phyloP scores from a whole-genome alignment of 768 basidiomycete species.

The Lentinula sp. region DNA sequence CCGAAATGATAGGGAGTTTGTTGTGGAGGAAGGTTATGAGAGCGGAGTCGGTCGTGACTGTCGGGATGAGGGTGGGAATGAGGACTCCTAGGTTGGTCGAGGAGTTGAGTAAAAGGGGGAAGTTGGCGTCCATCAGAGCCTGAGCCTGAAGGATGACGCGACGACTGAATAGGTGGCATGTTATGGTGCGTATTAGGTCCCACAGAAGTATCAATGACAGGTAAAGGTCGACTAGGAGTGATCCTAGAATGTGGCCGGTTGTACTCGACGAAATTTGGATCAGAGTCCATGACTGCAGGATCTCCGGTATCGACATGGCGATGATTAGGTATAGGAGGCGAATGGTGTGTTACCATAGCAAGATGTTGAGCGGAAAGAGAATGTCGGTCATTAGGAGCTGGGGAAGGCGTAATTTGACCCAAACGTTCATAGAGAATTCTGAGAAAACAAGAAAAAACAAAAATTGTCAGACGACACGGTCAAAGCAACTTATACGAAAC shows the following conservation, averaged over 20 bases:
- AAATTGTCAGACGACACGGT: neutral
- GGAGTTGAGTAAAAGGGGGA: constrained; percentile 40
- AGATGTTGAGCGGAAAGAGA: constrained; percentile 12
- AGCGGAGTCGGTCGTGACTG: constrained; percentile 38
- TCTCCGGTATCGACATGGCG: constrained; percentile 20
- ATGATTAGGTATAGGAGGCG: constrained; percentile 23
- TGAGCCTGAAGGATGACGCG: constrained; percentile 23
- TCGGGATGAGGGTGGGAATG: constrained; percentile 27
- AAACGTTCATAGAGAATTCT: constrained; percentile 79
- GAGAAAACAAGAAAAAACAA: constrained; percentile 11
- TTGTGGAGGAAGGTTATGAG: constrained; percentile 39
- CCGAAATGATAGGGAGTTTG: constrained; percentile 30
- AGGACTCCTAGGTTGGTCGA: constrained; percentile 39
- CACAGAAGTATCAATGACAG: constrained; percentile 42
- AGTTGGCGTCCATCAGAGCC: constrained; percentile 37
- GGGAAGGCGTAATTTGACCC: constrained; percentile 43
- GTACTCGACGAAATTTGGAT: constrained; percentile 46
- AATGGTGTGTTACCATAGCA: constrained; percentile 10
- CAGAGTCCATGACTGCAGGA: constrained; percentile 34
- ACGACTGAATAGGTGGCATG: constrained; percentile 27
- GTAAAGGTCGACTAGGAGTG: constrained; percentile 37
- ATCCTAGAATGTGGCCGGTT: constrained; percentile 41
- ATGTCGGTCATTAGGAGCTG: constrained; percentile 21
- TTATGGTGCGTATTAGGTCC: constrained; percentile 22
- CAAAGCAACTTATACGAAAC: constrained; percentile 13